Base-by-base conservation (phyloP, 495 filamentous ascomycete genomes). In the Aspergillus indologenus region DNA sequence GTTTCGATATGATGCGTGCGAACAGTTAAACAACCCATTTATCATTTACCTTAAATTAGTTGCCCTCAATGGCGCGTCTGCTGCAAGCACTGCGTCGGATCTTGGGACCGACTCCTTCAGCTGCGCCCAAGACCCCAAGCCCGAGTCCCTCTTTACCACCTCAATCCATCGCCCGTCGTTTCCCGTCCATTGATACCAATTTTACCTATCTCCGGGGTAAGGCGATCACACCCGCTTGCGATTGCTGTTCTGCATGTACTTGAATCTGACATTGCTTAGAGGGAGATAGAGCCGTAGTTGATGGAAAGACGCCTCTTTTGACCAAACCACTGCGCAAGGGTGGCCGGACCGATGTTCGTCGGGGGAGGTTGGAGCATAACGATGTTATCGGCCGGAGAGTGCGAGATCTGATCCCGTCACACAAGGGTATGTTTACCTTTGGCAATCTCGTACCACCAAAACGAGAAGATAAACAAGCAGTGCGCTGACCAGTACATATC, bases 351-450 rank as follows among this genome's bases (percentile, higher is more conserved):
- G 65, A 82, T 12, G 75, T 77, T 9, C 75, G 79, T 43, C 67
- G 70, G 14, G 88, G 86, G 20, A 50, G 61, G 26, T 66, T 92
- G 45, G 29, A 65, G 0, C 87, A 90, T 62, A 70, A 80, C 54
- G 72, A 80, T 49, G 85, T 92, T 60, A 85, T 92, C 67, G 87
- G 87, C 45, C 81, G 78, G 51, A 62, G 65, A n/a, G 64, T 79
- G 1, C 75, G 87, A 53, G 82, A 87, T 52, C 59, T 79, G 31
- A 73, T 90, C 5, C 68, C 74, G 40, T 75, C 81, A 18, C 76
- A 68, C 43, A 83, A 82, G 65, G 75, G 76, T 72, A 61, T 62
- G 65, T 51, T 31, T 29, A 4, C 26, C 9, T 29, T n/a, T n/a
- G n/a, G n/a, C 19, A 50, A 14, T 50, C 48, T 18, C 23, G 9